Base-by-base conservation (phyloP, 495 filamentous ascomycete species). In the Rusavskia elegans region DNA sequence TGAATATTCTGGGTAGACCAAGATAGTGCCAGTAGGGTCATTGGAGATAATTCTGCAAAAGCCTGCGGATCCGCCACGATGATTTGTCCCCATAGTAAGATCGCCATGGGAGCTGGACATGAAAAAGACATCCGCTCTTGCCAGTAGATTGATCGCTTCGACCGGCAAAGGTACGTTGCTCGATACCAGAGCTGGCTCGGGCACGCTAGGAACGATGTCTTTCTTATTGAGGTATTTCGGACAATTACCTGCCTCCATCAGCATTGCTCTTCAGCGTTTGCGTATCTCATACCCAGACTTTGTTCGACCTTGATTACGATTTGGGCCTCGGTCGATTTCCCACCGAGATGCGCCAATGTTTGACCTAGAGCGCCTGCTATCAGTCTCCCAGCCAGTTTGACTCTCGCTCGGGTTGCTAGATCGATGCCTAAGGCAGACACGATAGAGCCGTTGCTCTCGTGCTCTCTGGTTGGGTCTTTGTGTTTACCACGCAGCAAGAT, bases 201-300 rank as follows among this genome's bases (percentile, higher is more conserved):
- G 72, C 1, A 71, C 50, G 32, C 73, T 70, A 3, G 77, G 73
- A 5, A 69, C 50, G 39, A 89, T 78, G 23, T 70, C 68, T 61
- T 84, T 87, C 54, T 75, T 76, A 65, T 87, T 89, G 20, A 92
- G 55, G 56, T 93, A 90, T 66, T 90, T 93, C 0, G 87, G 87
- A 59, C 85, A 90, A 54, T 89, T 89, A 13, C 74, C 66, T 74
- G 46, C 27, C 40, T 9, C 13, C 14, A 5, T 52, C 50, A 39
- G 35, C 35, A 6, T 27, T 8, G n/a, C 7, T 52, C 19, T 4
- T 16, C 20, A 19, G 13, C 27, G 5, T 45, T 17, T 19, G 39
- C 35, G 19, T 11, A 41, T n/a, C 50, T 57, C 66, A 58, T 64
- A 70, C 81, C 81, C 32, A 92, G 60, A 61, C 75, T 81, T 57